phyloP scores from a whole-genome alignment of 192 early-diverging fungal genomes.

The Linnemannia elongata region DNA sequence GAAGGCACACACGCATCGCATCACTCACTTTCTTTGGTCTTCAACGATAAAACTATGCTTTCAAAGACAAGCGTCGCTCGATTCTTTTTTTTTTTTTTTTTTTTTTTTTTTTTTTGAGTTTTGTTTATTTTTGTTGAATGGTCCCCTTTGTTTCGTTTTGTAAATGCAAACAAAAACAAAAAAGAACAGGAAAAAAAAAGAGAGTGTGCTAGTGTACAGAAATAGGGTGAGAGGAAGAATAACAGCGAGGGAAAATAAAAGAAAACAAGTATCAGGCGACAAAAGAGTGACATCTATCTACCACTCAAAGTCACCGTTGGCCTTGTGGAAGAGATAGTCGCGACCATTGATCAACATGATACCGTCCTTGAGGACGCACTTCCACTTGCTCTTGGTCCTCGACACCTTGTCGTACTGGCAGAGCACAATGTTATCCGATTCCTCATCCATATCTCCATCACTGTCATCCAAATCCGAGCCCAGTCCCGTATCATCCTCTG shows the following conservation, averaged over 20 bases:
- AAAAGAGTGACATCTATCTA: constrained; percentile 60
- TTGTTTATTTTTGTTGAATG: not conserved
- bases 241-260: not conserved
- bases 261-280: not conserved
- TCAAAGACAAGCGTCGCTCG: too few relatives aligned
- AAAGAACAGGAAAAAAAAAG: not conserved
- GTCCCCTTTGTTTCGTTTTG: not conserved
- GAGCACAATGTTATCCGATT: constrained; percentile 49
- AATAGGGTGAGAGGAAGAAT: not conserved
- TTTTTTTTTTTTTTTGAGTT: not conserved
- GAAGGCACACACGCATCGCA: too few relatives aligned
- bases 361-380: constrained; percentile 96
- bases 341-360: constrained; percentile 95
- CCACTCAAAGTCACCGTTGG: constrained; percentile 98
- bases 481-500: constrained; percentile 34
- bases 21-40: not conserved
- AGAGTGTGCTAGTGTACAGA: not conserved
- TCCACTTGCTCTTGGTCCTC: constrained; percentile 99
- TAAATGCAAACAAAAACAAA: not conserved
- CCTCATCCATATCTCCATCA: constrained; percentile 53
- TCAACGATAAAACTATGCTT: too few relatives aligned
- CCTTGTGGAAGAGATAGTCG: constrained; percentile 95
- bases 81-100: too few relatives aligned
- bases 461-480: constrained; percentile 56
- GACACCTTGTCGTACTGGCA: constrained; percentile 71